Evolutionary conservation across 2,329 filamentous ascomycete species (phyloP).

Genomic region (Trichophyton equinum): DNA sequence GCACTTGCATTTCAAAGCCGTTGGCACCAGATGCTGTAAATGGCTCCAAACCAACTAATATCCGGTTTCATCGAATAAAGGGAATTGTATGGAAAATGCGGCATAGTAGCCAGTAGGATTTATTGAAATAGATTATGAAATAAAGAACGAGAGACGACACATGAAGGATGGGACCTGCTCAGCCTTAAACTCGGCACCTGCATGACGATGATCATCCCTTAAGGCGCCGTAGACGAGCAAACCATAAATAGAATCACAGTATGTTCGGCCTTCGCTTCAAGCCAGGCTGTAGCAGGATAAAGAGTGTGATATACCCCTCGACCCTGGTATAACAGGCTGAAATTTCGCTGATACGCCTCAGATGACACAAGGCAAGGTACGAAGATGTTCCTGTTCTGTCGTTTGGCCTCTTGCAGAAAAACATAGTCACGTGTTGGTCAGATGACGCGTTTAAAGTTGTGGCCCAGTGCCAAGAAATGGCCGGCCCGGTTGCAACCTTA

Average conservation of each 20-base stretch:
- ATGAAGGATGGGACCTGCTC: not conserved
- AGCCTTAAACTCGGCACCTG: not conserved
- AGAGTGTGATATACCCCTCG: too few species aligned
- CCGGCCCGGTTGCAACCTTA: too few species aligned
- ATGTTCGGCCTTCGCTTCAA: not conserved
- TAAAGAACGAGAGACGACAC: not conserved
- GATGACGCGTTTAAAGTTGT: too few species aligned
- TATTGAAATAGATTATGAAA: not conserved
- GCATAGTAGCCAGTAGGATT: not conserved
- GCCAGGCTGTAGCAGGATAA: too few species aligned
- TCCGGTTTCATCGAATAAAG: not conserved
- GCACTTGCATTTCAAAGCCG: not conserved
- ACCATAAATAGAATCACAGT: slow-evolving; percentile 2
- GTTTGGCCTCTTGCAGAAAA: too few species aligned
- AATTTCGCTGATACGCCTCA: not conserved
- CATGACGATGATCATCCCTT: not conserved
- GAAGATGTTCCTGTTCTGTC: too few species aligned
- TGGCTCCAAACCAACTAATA: not conserved
- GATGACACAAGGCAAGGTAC: not conserved
- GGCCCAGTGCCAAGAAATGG: too few species aligned
- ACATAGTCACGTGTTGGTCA: too few species aligned
- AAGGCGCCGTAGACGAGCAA: not conserved
- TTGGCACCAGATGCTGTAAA: not conserved
- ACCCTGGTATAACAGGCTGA: not conserved
- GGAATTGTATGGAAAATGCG: not conserved